Percentiles rank a stretch among this genome's conserved stretches.
Evolutionary conservation across 495 filamentous ascomycete genomes (phyloP).

Genomic region (Penicillium ucsense): DNA sequence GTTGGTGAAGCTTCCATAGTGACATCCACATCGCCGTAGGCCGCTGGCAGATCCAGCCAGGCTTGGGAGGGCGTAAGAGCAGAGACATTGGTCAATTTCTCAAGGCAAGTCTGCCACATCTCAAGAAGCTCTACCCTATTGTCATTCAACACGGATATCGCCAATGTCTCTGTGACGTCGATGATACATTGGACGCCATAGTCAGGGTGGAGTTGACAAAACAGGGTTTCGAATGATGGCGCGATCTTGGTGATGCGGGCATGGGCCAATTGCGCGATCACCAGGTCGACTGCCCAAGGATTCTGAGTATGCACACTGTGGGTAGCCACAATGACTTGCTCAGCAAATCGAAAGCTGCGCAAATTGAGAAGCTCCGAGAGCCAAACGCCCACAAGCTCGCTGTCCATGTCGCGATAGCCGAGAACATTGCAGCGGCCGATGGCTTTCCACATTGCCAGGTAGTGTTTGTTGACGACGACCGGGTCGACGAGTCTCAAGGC

Average conservation of each 20-base stretch:
- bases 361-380: constrained; percentile 15
- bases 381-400: constrained; percentile 22
- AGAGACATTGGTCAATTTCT: constrained; percentile 9
- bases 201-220: constrained; percentile 17
- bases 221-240: constrained; percentile 8
- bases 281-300: constrained; percentile 20
- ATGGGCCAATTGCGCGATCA: constrained; percentile 18
- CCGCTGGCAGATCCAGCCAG: constrained; percentile 20
- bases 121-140: constrained; percentile 9
- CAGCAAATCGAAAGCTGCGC: constrained; percentile 18
- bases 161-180: constrained; percentile 24
- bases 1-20: not conserved
- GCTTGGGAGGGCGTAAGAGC: constrained; percentile 13
- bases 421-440: constrained; percentile 31
- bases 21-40: not conserved
- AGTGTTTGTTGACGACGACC: constrained; percentile 11
- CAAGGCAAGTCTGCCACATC: constrained; percentile 25
- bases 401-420: constrained; percentile 23
- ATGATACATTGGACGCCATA: constrained; percentile 20
- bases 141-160: constrained; percentile 5
- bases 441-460: constrained; percentile 30
- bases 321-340: constrained; percentile 23
- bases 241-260: not conserved
- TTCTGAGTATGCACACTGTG: constrained; percentile 7
- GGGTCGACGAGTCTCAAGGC: constrained; percentile 8